A percentile compares a stretch with the other conserved stretches of the same genome.
These are phyloP conservation scores for Phyllosticta ampelicida DNA, from an alignment of 2,329 filamentous ascomycete genomes.

Conservation along the genomic window DNA sequence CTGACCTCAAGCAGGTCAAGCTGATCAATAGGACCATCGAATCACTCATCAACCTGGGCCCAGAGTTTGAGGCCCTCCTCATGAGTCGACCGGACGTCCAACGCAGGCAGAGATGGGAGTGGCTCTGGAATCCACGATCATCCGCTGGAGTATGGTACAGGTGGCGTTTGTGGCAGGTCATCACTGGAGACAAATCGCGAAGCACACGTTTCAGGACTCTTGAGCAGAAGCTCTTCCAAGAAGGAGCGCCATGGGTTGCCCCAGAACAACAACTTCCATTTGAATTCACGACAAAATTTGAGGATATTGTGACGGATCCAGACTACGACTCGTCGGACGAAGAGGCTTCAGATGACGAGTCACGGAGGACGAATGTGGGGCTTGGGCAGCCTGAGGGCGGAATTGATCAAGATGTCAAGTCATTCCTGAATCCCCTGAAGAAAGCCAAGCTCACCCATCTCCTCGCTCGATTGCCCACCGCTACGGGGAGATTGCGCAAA, in stretches of 20 bases:
- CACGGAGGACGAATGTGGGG: slow-evolving; percentile 34
- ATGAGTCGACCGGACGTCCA: slow-evolving; percentile 82
- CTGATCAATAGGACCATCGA: slow-evolving; percentile 86
- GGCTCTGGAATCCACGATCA: slow-evolving; percentile 80
- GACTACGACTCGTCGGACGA: slow-evolving; percentile 84
- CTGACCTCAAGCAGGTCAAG: slow-evolving; percentile 65
- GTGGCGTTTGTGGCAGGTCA: slow-evolving; percentile 78
- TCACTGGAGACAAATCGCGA: slow-evolving; percentile 48
- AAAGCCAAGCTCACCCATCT: slow-evolving; percentile 78
- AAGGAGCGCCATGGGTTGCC: slow-evolving; percentile 63
- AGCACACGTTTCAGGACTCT: slow-evolving; percentile 25
- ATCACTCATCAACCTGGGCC: slow-evolving; percentile 63
- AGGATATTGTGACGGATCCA: slow-evolving; percentile 71
- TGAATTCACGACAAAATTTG: slow-evolving; percentile 66
- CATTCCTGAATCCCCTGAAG: slow-evolving; percentile 70
- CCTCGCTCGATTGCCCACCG: slow-evolving; percentile 69
- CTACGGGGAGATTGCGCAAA: slow-evolving; percentile 61
- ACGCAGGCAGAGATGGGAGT: slow-evolving; percentile 80
- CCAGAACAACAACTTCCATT: slow-evolving; percentile 65
- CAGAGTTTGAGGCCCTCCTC: slow-evolving; percentile 81
- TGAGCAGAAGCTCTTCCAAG: slow-evolving; percentile 48
- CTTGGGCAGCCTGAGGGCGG: slow-evolving; percentile 25
- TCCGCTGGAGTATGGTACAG: slow-evolving; percentile 81
- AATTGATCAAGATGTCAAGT: slow-evolving; percentile 31
- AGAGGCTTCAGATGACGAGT: slow-evolving; percentile 54